Evolutionary conservation across 225 moss, liverwort and hornwort genomes (phyloP), one percentile per base, ranked within the genome.

Genomic region (Bryoerythrophyllum caledonicum): DNA sequence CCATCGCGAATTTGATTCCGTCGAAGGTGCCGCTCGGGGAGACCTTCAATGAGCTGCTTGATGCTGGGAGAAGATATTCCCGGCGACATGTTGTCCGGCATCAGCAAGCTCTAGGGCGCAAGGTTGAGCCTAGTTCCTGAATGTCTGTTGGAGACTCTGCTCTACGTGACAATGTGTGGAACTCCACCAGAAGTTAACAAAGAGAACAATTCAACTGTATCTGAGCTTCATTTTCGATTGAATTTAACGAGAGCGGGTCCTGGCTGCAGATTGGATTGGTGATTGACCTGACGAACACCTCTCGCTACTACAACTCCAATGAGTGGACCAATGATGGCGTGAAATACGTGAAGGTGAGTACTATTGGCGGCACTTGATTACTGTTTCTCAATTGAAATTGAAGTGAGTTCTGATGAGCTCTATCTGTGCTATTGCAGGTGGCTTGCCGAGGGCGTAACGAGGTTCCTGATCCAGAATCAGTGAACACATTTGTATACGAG

Each of bases 381-480:
- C 24, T 66, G 62, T 67, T 71, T 67, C 32, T 62, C 4, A 34
- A 56, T 71, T 56, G 9, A 3, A 52, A 24, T 60, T 62, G 40
- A 28, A 52, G 40, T 44, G 60, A 59, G 35, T 68, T 21, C 64
- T 82, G 27, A 84, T 32, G 32, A 75, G n/a, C 28, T 60, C 63
- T 60, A 38, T 63, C 12, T 57, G 26, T 79, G 72, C 60, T 61
- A 11, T 57, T 76, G 51, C 82, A 93, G 92, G 94, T 94, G 78
- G 84, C 91, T 63, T 99, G 97, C 82, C 88, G 94, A 60, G 97
- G 97, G 68, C 97, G 97, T 37, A 90, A 94, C 70, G 97, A 94
- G 81, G 97, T 99, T 78, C 97, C 97, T 51, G 94, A 99, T 72
- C 92, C 94, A 58, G 97, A 94, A 78, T 90, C 94, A 17, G 97